Evolutionary conservation across 2,329 filamentous ascomycete species (phyloP).

Genomic region (Daldinia eschscholtzii): DNA sequence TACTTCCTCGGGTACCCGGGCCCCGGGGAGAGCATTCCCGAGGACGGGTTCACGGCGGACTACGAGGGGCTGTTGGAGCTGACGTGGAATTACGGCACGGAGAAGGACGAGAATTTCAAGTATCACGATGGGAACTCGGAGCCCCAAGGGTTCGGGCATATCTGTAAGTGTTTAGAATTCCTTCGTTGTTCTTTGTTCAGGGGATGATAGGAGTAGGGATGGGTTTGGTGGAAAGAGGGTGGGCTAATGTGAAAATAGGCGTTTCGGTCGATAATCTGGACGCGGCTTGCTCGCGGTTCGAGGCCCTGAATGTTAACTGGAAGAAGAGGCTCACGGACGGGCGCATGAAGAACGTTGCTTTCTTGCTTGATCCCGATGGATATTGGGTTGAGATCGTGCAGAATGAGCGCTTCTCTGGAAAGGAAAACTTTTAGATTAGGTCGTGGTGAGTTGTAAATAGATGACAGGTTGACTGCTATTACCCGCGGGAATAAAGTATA

Average conservation of each 20-base stretch:
- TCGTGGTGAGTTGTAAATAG: neutral
- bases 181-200: neutral
- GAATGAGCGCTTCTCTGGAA: constrained; percentile 75
- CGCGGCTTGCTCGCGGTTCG: constrained; percentile 87
- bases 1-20: constrained; percentile 90
- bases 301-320: constrained; percentile 84
- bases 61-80: constrained; percentile 90
- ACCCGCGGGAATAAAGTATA: neutral
- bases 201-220: neutral
- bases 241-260: constrained; percentile 58
- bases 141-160: constrained; percentile 94
- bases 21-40: constrained; percentile 66
- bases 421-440: constrained; percentile 61
- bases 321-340: constrained; percentile 97
- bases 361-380: constrained; percentile 84
- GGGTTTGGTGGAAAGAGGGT: neutral
- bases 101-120: constrained; percentile 84
- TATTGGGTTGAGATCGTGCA: constrained; percentile 73
- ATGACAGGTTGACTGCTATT: neutral
- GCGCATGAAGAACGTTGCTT: constrained; percentile 92
- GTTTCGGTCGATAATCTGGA: constrained; percentile 90
- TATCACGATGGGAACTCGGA: constrained; percentile 95
- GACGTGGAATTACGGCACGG: constrained; percentile 86
- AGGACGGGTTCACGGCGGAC: constrained; percentile 69
- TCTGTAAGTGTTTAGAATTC: constrained; percentile 72